These are phyloP conservation scores for Crithidia acanthocephali DNA, from an alignment of 208 protist species.

Conservation along the genomic window DNA sequence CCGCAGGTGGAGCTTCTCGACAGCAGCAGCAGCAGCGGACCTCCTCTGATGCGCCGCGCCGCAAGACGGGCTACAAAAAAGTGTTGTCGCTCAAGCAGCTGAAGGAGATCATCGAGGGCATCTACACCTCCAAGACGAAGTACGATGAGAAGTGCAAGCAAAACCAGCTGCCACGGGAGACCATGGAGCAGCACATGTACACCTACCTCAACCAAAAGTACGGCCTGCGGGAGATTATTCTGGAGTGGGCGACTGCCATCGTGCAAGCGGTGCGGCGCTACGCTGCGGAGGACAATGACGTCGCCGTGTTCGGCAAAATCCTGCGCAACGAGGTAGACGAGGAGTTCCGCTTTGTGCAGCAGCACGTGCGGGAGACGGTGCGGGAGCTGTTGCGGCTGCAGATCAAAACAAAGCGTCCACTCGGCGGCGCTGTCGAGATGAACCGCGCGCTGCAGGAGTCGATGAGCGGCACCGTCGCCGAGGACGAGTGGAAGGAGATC, in stretches of 20 bases:
- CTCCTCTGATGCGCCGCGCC: constrained; percentile 20
- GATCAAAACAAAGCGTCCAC: constrained; percentile 59
- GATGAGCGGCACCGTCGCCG: constrained; percentile 47
- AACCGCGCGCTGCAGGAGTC: constrained; percentile 52
- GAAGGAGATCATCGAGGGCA: constrained; percentile 85
- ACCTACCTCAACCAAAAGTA: constrained; percentile 93
- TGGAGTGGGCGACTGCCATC: constrained; percentile 82
- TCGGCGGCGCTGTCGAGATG: constrained; percentile 60
- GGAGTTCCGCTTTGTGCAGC: constrained; percentile 91
- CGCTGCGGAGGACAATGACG: constrained; percentile 83
- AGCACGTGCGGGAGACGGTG: constrained; percentile 84
- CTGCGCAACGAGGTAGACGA: constrained; percentile 93
- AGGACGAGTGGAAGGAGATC: constrained; percentile 86
- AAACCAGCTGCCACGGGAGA: constrained; percentile 80
- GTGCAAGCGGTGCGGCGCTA: constrained; percentile 74
- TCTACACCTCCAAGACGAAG: constrained; percentile 89
- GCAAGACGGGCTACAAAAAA: constrained; percentile 34
- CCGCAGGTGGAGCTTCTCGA: background rate
- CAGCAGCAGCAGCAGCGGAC: constrained; percentile 13
- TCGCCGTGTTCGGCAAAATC: constrained; percentile 92
- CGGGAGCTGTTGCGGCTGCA: constrained; percentile 76
- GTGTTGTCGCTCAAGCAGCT: constrained; percentile 76
- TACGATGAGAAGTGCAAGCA: constrained; percentile 88
- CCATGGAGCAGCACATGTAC: constrained; percentile 95
- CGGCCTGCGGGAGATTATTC: constrained; percentile 83